These are phyloP conservation scores for Ichthyophthirius multifiliis DNA, from an alignment of 169 alveolate species.

Conservation along the genomic window DNA sequence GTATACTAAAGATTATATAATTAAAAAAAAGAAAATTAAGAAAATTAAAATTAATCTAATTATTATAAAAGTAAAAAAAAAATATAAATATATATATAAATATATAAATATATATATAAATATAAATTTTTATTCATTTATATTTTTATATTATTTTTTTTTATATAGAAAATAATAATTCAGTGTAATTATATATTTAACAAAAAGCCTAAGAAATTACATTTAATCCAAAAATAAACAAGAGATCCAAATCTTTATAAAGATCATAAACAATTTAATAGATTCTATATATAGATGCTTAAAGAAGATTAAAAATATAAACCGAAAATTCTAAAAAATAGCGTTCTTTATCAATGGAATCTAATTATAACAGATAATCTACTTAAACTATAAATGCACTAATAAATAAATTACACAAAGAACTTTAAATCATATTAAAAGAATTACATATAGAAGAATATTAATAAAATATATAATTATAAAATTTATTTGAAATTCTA, in stretches of 20 bases:
- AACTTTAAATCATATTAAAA: neutral
- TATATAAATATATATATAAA: neutral
- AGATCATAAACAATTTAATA: neutral
- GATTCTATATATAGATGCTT: conserved; percentile 19
- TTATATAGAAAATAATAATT: no score
- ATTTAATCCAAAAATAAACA: conserved; percentile 26
- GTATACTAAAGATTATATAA: neutral
- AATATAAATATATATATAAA: neutral
- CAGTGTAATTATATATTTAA: neutral
- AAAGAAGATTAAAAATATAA: conserved; percentile 6
- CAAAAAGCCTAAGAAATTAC: neutral
- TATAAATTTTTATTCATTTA: no score
- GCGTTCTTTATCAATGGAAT: neutral
- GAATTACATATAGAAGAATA: neutral
- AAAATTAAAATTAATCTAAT: neutral
- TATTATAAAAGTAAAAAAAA: neutral
- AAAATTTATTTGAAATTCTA: neutral
- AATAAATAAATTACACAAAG: neutral
- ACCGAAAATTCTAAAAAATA: neutral
- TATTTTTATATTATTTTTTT: no score
- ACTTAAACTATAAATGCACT: neutral
- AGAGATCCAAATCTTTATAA: conserved; percentile 4
- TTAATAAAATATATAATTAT: neutral
- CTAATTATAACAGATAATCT: neutral
- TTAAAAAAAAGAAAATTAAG: neutral